These are phyloP conservation scores for Diaporthe eres DNA, from an alignment of 2,329 filamentous ascomycete species.

Conservation along the genomic window DNA sequence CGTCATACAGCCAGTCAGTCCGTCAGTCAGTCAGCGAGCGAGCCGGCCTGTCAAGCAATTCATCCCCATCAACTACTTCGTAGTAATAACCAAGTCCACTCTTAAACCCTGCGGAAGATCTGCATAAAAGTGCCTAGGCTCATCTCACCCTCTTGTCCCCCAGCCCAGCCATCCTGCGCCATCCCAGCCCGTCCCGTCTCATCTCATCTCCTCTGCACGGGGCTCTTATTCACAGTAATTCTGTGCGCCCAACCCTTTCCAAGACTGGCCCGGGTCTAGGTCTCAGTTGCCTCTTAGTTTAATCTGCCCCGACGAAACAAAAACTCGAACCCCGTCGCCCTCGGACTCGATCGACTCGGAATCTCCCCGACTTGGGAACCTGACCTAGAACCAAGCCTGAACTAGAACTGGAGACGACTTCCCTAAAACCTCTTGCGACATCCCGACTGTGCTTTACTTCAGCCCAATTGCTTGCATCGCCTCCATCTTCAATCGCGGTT, in stretches of 20 bases:
- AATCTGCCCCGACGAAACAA: constrained; percentile 26
- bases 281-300: constrained; percentile 18
- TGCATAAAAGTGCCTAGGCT: constrained; percentile 25
- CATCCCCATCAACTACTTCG: not conserved
- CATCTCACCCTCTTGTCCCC: not conserved
- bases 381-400: constrained; percentile 2
- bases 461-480: not conserved
- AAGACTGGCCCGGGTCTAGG: constrained; percentile 25
- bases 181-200: constrained; percentile 19
- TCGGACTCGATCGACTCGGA: constrained; percentile 27
- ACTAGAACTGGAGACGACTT: constrained; percentile 12
- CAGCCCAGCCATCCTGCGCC: constrained; percentile 7
- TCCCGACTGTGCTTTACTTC: constrained; percentile 13
- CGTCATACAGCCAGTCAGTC: not conserved
- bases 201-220: constrained; percentile 29
- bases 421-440: not conserved
- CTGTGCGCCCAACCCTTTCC: constrained; percentile 19
- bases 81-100: not conserved
- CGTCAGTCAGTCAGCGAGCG: not conserved
- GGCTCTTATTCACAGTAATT: constrained; percentile 24
- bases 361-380: constrained; percentile 16
- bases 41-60: not conserved
- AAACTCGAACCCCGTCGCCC: constrained; percentile 13
- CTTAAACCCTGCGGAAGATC: constrained; percentile 20
- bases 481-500: not conserved